Evolutionary conservation across 2,329 filamentous ascomycete genomes (phyloP), one percentile per base, ranked within the genome.

Genomic region (Didymella lethalis): DNA sequence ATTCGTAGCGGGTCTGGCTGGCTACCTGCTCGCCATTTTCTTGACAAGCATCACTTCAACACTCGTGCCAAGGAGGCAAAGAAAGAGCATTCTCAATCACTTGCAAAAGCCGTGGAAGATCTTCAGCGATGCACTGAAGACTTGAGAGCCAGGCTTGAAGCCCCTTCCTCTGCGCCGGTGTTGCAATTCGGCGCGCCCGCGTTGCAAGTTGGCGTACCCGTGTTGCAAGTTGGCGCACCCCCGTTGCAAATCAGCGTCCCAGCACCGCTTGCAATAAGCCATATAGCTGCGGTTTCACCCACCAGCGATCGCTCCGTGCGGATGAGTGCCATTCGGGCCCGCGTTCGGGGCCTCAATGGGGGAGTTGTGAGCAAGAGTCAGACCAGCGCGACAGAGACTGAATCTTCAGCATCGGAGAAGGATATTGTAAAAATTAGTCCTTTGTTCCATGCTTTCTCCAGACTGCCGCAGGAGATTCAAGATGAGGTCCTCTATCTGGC

Each of bases 1-100:
- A 45, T 75, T 3, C 67, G 73, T 16, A 69, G 59, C 34, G 73
- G 72, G 4, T 65, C 73, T 3, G 68, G 73, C 6, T 75, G 71
- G 71, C 59, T 75, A 28, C 60, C 65, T 8, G 71, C 72, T 6
- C 64, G 72, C 16, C 68, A 74, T 7, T 74, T 67, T 29, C 61
- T 75, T 46, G 65, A 64, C 53, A 71, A 68, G 45, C 53, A 70
- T 18, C 66, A 73, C 54, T 66, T 72, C 34, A 54, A 50, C 2
- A 61, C 53, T 40, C 58, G 62, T 3, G 54, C 59, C n/a, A 51
- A 16, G 41, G n/a, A 20, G 29, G 25, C 34, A 28, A 40, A 18
- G 43, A 32, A 54, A 32, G 43, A 38, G 36, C 31, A 43, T 11
- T 23, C 29, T 18, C 12, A 23, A 16, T 18, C 38, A 14, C 28